These are phyloP conservation scores for Penicillium alfredii DNA, from an alignment of 495 filamentous ascomycete genomes.

Conservation along the genomic window DNA sequence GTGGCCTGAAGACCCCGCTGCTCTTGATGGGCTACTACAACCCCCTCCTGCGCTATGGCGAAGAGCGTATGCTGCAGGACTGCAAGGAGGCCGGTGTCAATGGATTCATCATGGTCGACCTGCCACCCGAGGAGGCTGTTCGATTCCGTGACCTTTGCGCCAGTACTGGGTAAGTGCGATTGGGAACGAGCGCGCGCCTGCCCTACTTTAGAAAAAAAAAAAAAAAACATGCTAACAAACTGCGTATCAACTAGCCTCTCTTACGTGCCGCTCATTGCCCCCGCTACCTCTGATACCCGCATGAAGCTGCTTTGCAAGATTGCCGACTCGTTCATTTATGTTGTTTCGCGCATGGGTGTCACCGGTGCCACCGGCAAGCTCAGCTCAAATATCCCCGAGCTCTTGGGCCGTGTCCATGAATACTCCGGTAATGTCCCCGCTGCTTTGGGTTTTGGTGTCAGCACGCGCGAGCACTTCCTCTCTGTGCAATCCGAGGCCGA, in stretches of 20 bases:
- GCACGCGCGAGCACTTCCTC: constrained; percentile 80
- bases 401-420: constrained; percentile 80
- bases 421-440: constrained; percentile 87
- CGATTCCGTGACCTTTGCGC: constrained; percentile 83
- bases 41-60: constrained; percentile 85
- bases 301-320: constrained; percentile 96
- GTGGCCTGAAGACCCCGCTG: constrained; percentile 73
- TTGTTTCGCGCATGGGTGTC: constrained; percentile 95
- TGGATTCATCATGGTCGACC: constrained; percentile 95
- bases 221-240: too few relatives aligned
- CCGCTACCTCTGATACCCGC: constrained; percentile 82
- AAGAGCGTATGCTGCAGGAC: constrained; percentile 80
- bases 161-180: constrained; percentile 61
- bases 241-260: too few relatives aligned
- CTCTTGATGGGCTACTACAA: constrained; percentile 99
- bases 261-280: constrained; percentile 92
- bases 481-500: constrained; percentile 68
- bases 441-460: constrained; percentile 92
- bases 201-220: too few relatives aligned
- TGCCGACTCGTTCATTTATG: constrained; percentile 98
- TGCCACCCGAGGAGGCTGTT: constrained; percentile 94
- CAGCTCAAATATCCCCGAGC: constrained; percentile 69
- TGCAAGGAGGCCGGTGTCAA: constrained; percentile 83
- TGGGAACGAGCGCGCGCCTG: too few relatives aligned
- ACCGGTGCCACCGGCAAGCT: constrained; percentile 84